phyloP scores from a whole-genome alignment of 2,329 filamentous ascomycete genomes.

The Microdochium nivale region DNA sequence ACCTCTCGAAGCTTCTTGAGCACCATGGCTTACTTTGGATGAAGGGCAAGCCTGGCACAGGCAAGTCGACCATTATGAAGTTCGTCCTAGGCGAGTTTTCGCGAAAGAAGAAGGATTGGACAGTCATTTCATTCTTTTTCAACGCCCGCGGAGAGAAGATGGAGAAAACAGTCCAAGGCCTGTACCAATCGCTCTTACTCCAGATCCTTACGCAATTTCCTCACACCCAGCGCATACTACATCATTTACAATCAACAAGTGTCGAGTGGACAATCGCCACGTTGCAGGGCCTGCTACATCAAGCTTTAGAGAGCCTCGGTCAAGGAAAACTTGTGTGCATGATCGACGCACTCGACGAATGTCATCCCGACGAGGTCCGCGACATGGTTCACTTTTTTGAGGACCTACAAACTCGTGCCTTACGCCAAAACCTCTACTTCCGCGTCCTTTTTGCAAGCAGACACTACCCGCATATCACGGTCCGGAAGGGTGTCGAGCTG shows the following conservation, averaged over 20 bases:
- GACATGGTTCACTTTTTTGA: neutral
- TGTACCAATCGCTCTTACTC: conserved; percentile 19
- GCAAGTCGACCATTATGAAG: conserved; percentile 27
- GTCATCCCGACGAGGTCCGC: conserved; percentile 5
- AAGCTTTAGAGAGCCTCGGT: conserved; percentile 1
- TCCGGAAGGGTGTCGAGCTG: conserved; percentile 15
- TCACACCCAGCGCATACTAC: neutral
- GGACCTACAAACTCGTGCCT: neutral
- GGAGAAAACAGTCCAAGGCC: neutral
- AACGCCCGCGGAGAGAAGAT: conserved; percentile 3
- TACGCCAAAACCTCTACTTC: neutral
- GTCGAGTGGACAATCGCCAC: neutral
- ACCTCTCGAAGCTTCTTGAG: conserved; percentile 13
- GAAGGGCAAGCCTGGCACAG: conserved; percentile 32
- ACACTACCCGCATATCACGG: conserved; percentile 33
- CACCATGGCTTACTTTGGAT: conserved; percentile 37
- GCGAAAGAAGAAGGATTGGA: conserved; percentile 2
- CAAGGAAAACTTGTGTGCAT: conserved; percentile 5
- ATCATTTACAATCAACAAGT: neutral
- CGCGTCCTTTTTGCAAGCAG: conserved; percentile 17
- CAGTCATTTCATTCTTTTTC: conserved; percentile 15
- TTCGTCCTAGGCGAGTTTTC: conserved; percentile 9
- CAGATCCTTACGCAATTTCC: conserved; percentile 12
- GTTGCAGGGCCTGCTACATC: conserved; percentile 6
- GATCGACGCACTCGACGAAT: conserved; percentile 13